Conservation (phyloP, 306 rosid genomes). For the Vigna reflexopilosa region DNA sequence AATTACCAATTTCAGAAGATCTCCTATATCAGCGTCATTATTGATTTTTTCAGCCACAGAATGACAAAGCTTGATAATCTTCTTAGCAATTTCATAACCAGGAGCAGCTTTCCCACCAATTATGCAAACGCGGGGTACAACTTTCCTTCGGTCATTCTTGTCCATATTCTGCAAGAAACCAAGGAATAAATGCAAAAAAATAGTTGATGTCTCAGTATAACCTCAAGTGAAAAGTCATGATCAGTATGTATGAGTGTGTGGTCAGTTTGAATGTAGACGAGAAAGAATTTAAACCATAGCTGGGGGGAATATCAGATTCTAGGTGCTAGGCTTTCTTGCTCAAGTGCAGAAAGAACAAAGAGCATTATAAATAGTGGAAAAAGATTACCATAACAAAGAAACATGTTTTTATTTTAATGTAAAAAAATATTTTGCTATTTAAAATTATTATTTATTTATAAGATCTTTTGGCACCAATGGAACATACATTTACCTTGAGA, state of each 20-base stretch:
- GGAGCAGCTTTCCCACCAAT: slow-evolving; percentile 88
- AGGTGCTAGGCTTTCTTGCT: slow-evolving; percentile 14
- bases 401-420: slow-evolving; percentile 23
- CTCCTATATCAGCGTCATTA: slow-evolving; percentile 66
- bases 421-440: neutral
- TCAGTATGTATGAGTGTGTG: slow-evolving; percentile 11
- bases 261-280: slow-evolving; percentile 25
- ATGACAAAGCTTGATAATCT: slow-evolving; percentile 76
- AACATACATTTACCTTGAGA: slow-evolving; percentile 62
- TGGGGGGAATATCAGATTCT: slow-evolving; percentile 22
- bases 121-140: slow-evolving; percentile 82
- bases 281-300: slow-evolving; percentile 7
- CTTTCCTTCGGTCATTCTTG: slow-evolving; percentile 61
- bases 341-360: slow-evolving; percentile 28
- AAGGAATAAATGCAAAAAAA: slow-evolving; percentile 25
- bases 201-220: slow-evolving; percentile 31
- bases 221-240: slow-evolving; percentile 24
- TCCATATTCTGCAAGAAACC: slow-evolving; percentile 62
- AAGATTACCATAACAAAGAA: slow-evolving; percentile 7
- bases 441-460: slow-evolving; percentile 21
- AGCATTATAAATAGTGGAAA: slow-evolving; percentile 24
- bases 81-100: slow-evolving; percentile 75
- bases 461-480: slow-evolving; percentile 26
- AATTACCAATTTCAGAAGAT: slow-evolving; percentile 69
- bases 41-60: slow-evolving; percentile 72